Percentiles rank a stretch among this genome's conserved stretches.
phyloP scores from a whole-genome alignment of 805 yeast genomes.

The Phaffomyces antillensis region DNA sequence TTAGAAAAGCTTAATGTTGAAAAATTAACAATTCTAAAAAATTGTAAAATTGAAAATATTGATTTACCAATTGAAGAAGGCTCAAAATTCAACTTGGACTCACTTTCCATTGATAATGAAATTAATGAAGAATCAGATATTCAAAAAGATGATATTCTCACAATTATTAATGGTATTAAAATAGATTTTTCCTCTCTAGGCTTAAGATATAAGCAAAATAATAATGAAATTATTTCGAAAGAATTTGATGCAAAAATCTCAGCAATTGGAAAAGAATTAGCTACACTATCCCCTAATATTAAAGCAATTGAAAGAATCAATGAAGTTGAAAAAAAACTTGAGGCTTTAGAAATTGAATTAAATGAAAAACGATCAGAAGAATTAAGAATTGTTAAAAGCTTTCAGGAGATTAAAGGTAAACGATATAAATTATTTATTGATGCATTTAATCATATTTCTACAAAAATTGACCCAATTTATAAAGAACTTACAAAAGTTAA shows the following conservation, averaged over 20 bases:
- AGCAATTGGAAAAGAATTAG: constrained; percentile 27
- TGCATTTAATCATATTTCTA: constrained; percentile 73
- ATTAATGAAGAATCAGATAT: constrained; percentile 40
- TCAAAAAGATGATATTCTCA: constrained; percentile 19
- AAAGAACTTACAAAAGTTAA: constrained; percentile 70
- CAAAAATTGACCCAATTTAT: constrained; percentile 66
- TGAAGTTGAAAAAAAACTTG: constrained; percentile 56
- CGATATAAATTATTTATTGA: constrained; percentile 59
- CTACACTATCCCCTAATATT: constrained; percentile 62
- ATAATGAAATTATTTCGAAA: constrained; percentile 22
- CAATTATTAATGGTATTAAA: constrained; percentile 40
- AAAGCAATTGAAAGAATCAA: constrained; percentile 71
- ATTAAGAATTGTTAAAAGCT: constrained; percentile 43
- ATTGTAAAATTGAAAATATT: constrained; percentile 68
- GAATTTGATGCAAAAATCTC: constrained; percentile 34
- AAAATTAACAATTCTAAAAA: constrained; percentile 51
- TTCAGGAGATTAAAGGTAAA: constrained; percentile 48
- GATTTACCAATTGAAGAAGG: constrained; percentile 44
- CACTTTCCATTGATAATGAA: constrained; percentile 22
- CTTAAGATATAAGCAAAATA: constrained; percentile 33
- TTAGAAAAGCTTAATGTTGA: constrained; percentile 48
- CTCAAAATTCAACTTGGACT: constrained; percentile 2
- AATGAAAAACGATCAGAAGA: constrained; percentile 56
- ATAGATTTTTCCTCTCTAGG: constrained; percentile 47
- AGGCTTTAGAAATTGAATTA: constrained; percentile 59